Evolutionary conservation across 2,329 filamentous ascomycete species (phyloP), one percentile per base, ranked within the genome.

Genomic region (Coniochaeta hoffmannii): DNA sequence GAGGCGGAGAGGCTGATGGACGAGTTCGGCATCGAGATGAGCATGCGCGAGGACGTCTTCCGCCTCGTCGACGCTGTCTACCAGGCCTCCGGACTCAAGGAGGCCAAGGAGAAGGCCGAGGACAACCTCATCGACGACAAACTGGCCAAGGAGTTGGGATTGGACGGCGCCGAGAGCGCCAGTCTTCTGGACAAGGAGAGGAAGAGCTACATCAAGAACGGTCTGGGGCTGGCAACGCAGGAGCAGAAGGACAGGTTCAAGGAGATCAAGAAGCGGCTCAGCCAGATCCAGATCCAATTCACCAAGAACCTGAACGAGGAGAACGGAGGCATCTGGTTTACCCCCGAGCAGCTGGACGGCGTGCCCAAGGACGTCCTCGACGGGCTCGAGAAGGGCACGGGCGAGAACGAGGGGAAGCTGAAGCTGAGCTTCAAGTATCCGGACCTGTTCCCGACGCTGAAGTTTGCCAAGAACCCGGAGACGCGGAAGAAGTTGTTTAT

Each of bases 251-350:
- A 91, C 63, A 82, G 88, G 46, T 93, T 93, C 79, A 93, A 91
- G 76, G 87, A 87, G 70, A 91, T 93, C 72, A 89, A 90, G 80
- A 89, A 90, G 77, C 76, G 88, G 12, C 75, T 94, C 55, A 88
- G 85, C 61, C 81, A 87, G 68, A 80, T 93, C 62, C 78, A 81
- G 65, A 91, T 92, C 57, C 77, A 84, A 56, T 90, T 90, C 70
- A 83, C 88, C 66, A 91, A 90, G 76, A 89, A 87, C 63, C 75
- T 93, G 57, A 92, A 92, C 65, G 89, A 93, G 70, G 89, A 94
- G 73, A 86, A 86, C 63, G 87, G 86, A n/a, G 87, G 85, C 2
- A 73, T 92, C 53, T 94, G 89, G 88, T 87, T 93, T 64, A 88
- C 86, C 1, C 77, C 72, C 3, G 79, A 88, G 60, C 83, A 94